Base-by-base conservation (phyloP, 345 rosid species). In the Dipteronia sinensis region DNA sequence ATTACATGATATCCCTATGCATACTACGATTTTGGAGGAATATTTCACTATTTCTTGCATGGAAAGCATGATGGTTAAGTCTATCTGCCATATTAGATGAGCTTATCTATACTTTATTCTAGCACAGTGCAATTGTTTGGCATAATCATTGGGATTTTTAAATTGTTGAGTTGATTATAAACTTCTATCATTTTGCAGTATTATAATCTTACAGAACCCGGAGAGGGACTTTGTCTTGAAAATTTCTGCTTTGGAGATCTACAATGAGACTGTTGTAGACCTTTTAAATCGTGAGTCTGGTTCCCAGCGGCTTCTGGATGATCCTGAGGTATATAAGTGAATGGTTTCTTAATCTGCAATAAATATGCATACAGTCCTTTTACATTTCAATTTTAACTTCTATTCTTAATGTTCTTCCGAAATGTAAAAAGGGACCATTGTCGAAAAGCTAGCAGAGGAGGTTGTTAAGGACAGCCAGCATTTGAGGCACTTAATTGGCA, bases 221-320 rank as follows among this genome's bases (percentile, higher is more conserved):
- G 97, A 92, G 81, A 91, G 92, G 85, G 89, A 86, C 42, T 94
- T 92, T 77, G 79, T 88, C 78, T 80, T 94, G 85, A 94, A 90
- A 82, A 58, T 94, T 76, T 93, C 98, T 69, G 98, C 98, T 42
- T 80, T 95, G 86, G 98, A 95, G 90, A 95, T 95, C 73, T 95
- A 95, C 80, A 95, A 95, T 65, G 98, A 95, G 88, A 92, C 89
- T 67, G 98, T 93, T 67, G 77, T 88, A 46, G 98, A 95, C 83
- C 95, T 95, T 77, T 82, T 95, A 83, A 89, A 90, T 86, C 90
- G 87, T 67, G 95, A 89, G 74, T 86, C 98, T 83, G 92, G 95
- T 64, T 84, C 91, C 77, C 94, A 93, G 77, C 85, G 98, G 69
- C 98, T 95, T 84, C 78, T 92, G 84, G 98, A 95, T 85, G 98